These are phyloP conservation scores for Aspergillus sp. DNA, from an alignment of 2,329 filamentous ascomycete genomes.

Conservation along the genomic window DNA sequence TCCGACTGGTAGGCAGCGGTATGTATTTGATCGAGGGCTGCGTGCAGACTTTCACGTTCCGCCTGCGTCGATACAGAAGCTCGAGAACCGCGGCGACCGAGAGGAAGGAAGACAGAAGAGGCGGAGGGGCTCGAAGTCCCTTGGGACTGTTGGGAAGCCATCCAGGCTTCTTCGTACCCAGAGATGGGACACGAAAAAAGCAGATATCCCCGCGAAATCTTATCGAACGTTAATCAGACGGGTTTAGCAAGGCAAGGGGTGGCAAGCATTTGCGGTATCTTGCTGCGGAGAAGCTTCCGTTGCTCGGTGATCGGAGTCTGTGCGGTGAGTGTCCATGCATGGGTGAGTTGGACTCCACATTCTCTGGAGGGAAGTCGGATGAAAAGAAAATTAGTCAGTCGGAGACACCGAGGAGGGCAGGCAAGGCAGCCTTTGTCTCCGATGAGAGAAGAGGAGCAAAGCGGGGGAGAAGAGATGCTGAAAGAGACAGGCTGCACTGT, in stretches of 20 bases:
- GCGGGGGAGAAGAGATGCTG: neutral
- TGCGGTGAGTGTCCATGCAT: conserved; percentile 18
- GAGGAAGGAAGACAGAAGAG: conserved; percentile 48
- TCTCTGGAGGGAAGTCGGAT: conserved; percentile 2
- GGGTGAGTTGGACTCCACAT: conserved; percentile 18
- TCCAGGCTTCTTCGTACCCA: conserved; percentile 22
- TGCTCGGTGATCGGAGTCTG: conserved; percentile 16
- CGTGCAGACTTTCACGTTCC: conserved; percentile 73
- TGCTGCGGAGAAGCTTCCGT: conserved; percentile 20
- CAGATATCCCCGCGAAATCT: neutral
- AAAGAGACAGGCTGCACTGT: conserved; percentile 1
- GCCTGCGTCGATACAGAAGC: conserved; percentile 56
- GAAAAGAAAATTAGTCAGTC: neutral
- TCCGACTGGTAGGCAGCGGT: conserved; percentile 82
- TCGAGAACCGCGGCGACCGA: conserved; percentile 51
- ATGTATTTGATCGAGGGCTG: conserved; percentile 84
- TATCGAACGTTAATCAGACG: conserved; percentile 6
- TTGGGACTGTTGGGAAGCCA: conserved; percentile 41
- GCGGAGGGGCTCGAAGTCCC: conserved; percentile 47
- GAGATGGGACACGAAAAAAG: neutral
- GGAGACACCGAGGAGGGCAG: neutral
- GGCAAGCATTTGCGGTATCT: conserved; percentile 18
- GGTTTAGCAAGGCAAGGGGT: conserved; percentile 15
- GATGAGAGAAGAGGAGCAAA: neutral
- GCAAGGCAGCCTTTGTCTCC: conserved; percentile 2